phyloP scores from a whole-genome alignment of 176 grass and related monocot genomes.

The Melocanna baccifera region DNA sequence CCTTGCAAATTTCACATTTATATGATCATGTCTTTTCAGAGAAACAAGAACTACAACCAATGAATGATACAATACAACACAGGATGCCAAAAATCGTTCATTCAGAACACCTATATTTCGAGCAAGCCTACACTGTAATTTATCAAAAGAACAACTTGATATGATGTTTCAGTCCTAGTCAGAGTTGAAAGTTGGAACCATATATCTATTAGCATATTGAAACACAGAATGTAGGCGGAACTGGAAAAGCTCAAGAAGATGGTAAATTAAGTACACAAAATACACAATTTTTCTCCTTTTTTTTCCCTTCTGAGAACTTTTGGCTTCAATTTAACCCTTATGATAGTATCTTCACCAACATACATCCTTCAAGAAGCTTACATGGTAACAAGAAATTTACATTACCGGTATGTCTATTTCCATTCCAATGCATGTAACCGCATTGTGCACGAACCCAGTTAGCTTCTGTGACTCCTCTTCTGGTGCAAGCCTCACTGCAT shows the following conservation, averaged over 20 bases:
- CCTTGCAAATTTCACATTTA: slow-evolving; percentile 10
- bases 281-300: background rate
- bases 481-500: slow-evolving; percentile 88
- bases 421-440: slow-evolving; percentile 94
- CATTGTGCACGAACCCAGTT: slow-evolving; percentile 90
- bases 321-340: background rate
- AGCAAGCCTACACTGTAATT: background rate
- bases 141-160: background rate
- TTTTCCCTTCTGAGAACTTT: background rate
- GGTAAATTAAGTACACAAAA: background rate
- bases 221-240: background rate
- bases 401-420: slow-evolving; percentile 78
- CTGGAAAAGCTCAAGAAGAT: slow-evolving; percentile 6
- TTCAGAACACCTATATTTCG: background rate
- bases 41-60: background rate
- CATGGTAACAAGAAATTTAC: background rate
- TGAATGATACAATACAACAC: background rate
- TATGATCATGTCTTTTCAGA: background rate
- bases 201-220: background rate
- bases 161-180: background rate
- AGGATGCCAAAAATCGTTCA: background rate
- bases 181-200: background rate
- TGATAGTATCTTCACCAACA: background rate
- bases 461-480: slow-evolving; percentile 89
- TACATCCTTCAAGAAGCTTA: background rate